Base-by-base conservation (phyloP, 805 yeast genomes). In the Phaffomyces antillensis region DNA sequence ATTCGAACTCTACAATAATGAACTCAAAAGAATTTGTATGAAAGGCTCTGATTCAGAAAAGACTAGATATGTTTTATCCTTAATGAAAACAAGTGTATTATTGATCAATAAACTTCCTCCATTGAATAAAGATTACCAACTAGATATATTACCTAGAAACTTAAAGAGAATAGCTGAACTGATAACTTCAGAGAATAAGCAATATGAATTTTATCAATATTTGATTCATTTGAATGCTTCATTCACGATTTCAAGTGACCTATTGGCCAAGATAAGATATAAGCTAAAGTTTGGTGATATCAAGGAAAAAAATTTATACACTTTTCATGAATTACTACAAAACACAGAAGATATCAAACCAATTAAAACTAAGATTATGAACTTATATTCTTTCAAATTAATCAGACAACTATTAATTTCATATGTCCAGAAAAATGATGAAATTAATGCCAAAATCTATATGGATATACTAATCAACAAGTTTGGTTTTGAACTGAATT, bases 341-440 rank as follows among this genome's bases (percentile, higher is more conserved):
- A 32, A 18, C 12, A 20, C 40, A 11, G 30, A 28, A 6, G 33
- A 33, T 1, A 23, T 12, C 8, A 33, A 38, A 7, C 12, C 7
- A 15, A 25, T 45, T 2, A 49, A 44, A 41, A 26, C 30, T 3
- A 51, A 43, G n/a, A 43, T 47, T 23, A 13, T 53, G 6, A 28
- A 37, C 9, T 12, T 49, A 2, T 53, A 53, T 36, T 41, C 49
- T 1, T 50, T 50, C 15, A 31, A 41, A 9, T 42, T 50, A 50
- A 43, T 53, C 20, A 48, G 39, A 36, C 41, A 44, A 17, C 48
- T 53, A 7, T 39, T 47, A 5, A 35, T 46, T 1, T 10, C 34
- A 12, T 39, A 43, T 13, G 43, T 53, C 13, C 32, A 45, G 26
- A 17, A 25, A 11, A 26, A 34, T 7, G 51, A 53, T 12, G 23